Conservation (phyloP, 345 rosid genomes). For the Populus davidiana region DNA sequence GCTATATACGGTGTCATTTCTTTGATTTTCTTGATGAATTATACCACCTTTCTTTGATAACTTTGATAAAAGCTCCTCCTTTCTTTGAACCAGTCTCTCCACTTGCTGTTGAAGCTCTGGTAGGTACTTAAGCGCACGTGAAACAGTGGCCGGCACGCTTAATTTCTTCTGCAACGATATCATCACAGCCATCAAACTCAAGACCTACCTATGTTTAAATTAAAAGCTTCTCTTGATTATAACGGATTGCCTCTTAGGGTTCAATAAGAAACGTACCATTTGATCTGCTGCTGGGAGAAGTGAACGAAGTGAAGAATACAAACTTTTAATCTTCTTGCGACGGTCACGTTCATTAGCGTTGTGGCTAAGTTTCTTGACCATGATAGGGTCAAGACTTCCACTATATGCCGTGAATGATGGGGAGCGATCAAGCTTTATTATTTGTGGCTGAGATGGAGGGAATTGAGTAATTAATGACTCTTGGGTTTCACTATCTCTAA, state of each 20-base stretch:
- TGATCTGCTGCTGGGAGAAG: constrained; percentile 53
- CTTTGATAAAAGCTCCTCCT: constrained; percentile 44
- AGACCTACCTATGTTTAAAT: too few relatives aligned
- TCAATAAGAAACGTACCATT: constrained; percentile 29
- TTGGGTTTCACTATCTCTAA: neutral
- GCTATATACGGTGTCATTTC: constrained; percentile 2
- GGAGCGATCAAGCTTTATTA: constrained; percentile 9
- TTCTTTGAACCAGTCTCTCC: constrained; percentile 31
- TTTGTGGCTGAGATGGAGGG: neutral
- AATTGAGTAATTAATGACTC: neutral
- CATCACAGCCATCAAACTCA: neutral
- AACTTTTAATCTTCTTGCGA: constrained; percentile 52
- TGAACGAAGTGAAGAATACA: constrained; percentile 59
- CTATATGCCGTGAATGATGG: neutral
- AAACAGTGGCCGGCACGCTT: constrained; percentile 50
- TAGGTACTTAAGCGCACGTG: constrained; percentile 44
- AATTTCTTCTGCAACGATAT: constrained; percentile 38
- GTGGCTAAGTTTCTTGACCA: constrained; percentile 63
- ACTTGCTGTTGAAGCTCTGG: constrained; percentile 52
- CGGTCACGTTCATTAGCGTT: constrained; percentile 69
- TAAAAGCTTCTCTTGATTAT: too few relatives aligned
- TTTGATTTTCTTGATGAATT: constrained; percentile 21
- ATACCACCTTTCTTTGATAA: constrained; percentile 22
- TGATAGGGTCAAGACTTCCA: neutral
- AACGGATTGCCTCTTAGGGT: neutral